Base-by-base conservation (phyloP, 139 green algal genomes). In the Coelastrella sp. region DNA sequence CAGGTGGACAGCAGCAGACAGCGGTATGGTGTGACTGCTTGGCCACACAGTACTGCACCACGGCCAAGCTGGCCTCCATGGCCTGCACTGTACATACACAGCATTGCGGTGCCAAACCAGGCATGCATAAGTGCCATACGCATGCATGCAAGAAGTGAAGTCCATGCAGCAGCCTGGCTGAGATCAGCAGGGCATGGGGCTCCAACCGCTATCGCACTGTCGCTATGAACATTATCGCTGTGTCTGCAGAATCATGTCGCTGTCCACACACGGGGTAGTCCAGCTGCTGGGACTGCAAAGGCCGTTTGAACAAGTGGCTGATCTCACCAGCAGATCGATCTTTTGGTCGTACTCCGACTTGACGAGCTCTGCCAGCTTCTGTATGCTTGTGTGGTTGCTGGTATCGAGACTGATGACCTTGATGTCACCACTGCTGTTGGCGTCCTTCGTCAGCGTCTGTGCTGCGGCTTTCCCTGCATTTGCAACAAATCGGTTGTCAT, bases 321-420 rank as follows among this genome's bases (percentile, higher is more conserved):
- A 47, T 8, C 85, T 75, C 74, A 90, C 85, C 85, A 90, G 59
- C 5, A 90, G 85, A 23, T 90, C 85, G 8, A 90, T 90, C 59
- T 90, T n/a, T 59, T 90, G 85, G 22, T 90, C 22, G 57, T 90
- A 90, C 7, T 83, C 59, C 6, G 54, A 0, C 11, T 74, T 64
- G 4, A 90, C 54, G 1, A 59, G 23, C 23, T 74, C 10, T 61
- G 85, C 85, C 22, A 83, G 73, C 22, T 80, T 64, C n/a, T 90
- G 19, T 17, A 90, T 90, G 22, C 64, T 82, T 23, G 16, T 56
- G 23, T 8, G 47, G 57, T 13, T 76, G 14, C 14, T 22, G 8
- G 85, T 83, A 68, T 90, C 85, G 4, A 90, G n/a, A 6, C 16
- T 56, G 3, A 90, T 14, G 3, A 75, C n/a, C 5, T 71, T 65